These are phyloP conservation scores for Cladophialophora immunda DNA, from an alignment of 2,329 filamentous ascomycete genomes.

Conservation along the genomic window DNA sequence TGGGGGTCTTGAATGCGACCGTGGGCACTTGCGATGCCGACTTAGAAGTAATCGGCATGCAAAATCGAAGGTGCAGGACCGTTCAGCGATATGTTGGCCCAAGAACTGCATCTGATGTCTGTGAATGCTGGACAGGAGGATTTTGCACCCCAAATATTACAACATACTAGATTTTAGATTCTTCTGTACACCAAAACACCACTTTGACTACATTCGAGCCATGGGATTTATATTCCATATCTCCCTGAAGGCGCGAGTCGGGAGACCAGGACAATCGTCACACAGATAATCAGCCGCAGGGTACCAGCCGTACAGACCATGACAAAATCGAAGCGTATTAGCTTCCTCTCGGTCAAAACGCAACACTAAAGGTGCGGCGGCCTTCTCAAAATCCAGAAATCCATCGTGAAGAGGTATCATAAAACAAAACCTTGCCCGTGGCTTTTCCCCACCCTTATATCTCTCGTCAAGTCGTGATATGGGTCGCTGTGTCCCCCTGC, in stretches of 20 bases:
- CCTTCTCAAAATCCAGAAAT: constrained; percentile 10
- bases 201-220: not conserved
- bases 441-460: constrained; percentile 13
- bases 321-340: not conserved
- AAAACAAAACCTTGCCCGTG: not conserved
- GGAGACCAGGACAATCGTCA: not conserved
- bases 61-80: not conserved
- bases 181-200: constrained; percentile 19
- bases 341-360: not conserved
- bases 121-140: not conserved
- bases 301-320: not conserved
- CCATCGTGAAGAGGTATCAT: constrained; percentile 23
- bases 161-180: constrained; percentile 9
- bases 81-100: not conserved
- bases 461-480: constrained; percentile 29
- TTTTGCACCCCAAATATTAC: constrained; percentile 8
- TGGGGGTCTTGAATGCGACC: not conserved
- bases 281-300: not conserved
- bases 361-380: not conserved
- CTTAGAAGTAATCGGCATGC: not conserved
- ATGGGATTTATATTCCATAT: not conserved
- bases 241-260: not conserved
- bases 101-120: not conserved
- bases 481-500: constrained; percentile 27
- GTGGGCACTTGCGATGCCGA: not conserved